Evolutionary conservation across 1,284 basidiomycete species (phyloP), one percentile per base, ranked within the genome.

Genomic region (Filobasidium uniguttulatum): DNA sequence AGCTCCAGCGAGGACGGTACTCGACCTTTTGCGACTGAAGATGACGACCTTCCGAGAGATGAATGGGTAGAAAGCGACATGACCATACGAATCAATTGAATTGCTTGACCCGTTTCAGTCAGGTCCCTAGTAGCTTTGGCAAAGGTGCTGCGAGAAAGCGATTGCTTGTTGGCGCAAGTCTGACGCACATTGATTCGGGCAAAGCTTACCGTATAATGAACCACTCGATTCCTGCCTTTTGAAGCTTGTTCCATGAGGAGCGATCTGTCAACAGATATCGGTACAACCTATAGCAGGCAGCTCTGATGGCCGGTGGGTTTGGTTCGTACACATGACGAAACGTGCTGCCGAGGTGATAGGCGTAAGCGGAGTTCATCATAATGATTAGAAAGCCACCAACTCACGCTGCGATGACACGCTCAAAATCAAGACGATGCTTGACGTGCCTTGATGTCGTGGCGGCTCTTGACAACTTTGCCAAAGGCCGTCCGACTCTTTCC

Each of bases 31-130:
- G 3, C 26, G 17, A 26, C 22, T 46, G 12, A 20, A 29, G 36
- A 8, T 7, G 9, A 6, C 14, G 19, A 22, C 41, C 41, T 20
- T 44, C 19, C 26, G 6, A 28, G n/a, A 9, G 41, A 44, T 23
- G 17, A 15, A 44, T 22, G 54, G 14, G 60, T 54, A 1, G 65
- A 62, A 0, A 69, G 59, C 4, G 57, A 80, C 19, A 91, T 77
- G 35, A 91, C 78, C 1, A 80, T 72, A n/a, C 93, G 82, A 43
- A 97, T 78, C 19, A 97, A 78, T 56, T 88, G 87, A 59, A 99
- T 79, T n/a, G 80, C 88, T 65, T 97, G 90, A 63, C 96, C 87
- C 62, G 90, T 85, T 71, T 98, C 93, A 2, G 82, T 74, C 1
- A 82, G 77, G 57, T 82, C 74, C 2, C 48, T 60, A 58, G 60